A percentile compares a stretch with the other conserved stretches of the same genome.
These are phyloP conservation scores for Parafenestella ontariensis DNA, from an alignment of 2,329 filamentous ascomycete species.

Conservation along the genomic window DNA sequence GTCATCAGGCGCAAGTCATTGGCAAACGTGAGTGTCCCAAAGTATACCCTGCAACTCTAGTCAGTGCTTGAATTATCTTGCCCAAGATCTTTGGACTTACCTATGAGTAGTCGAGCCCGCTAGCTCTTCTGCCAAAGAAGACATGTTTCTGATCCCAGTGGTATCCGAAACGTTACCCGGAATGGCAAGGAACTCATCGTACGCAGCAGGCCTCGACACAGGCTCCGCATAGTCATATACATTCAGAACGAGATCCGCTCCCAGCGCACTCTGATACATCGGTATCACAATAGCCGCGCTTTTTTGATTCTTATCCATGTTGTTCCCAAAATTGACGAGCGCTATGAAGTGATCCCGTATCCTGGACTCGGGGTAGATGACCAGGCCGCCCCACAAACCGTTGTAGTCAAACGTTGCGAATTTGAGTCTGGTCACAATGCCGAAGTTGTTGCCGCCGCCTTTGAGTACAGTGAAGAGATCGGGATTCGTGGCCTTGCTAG, in stretches of 20 bases:
- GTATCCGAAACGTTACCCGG: slow-evolving; percentile 32
- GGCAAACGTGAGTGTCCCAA: slow-evolving; percentile 38
- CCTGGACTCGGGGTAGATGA: slow-evolving; percentile 22
- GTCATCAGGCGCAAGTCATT: slow-evolving; percentile 47
- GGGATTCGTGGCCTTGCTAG: slow-evolving; percentile 21
- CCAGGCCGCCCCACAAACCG: slow-evolving; percentile 47
- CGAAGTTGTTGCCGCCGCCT: slow-evolving; percentile 46
- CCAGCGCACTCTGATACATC: slow-evolving; percentile 20
- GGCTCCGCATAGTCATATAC: slow-evolving; percentile 33
- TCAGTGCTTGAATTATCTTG: neutral
- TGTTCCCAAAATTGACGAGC: slow-evolving; percentile 27
- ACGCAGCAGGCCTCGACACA: slow-evolving; percentile 21
- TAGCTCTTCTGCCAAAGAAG: slow-evolving; percentile 27
- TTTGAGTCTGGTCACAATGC: slow-evolving; percentile 41
- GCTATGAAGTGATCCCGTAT: slow-evolving; percentile 32
- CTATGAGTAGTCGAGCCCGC: slow-evolving; percentile 20
- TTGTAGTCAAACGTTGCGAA: slow-evolving; percentile 31
- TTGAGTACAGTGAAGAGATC: slow-evolving; percentile 44
- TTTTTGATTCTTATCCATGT: slow-evolving; percentile 23
- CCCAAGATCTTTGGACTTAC: slow-evolving; percentile 1
- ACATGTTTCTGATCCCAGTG: slow-evolving; percentile 34
- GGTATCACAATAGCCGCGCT: slow-evolving; percentile 29
- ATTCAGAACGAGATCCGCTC: slow-evolving; percentile 23
- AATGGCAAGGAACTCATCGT: slow-evolving; percentile 31
- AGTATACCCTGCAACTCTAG: slow-evolving; percentile 18